Base-by-base conservation (phyloP, 2,329 filamentous ascomycete species). In the Stemphylium beticola region DNA sequence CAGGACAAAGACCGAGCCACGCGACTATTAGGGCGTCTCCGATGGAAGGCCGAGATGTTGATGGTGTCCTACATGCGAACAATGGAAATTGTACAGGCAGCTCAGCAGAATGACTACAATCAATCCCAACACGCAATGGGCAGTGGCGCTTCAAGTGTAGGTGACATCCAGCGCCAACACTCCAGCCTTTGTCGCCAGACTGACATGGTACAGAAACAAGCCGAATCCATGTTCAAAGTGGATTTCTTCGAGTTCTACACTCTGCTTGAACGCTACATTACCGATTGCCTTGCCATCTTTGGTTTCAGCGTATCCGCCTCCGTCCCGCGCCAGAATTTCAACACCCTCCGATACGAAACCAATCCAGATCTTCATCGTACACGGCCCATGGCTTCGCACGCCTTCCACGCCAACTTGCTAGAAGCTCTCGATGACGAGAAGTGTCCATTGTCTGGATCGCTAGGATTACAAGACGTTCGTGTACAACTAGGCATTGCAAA, bases 181-280 rank as follows among this genome's bases (percentile, higher is more conserved):
- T 18, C 29, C 24, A 22, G 0, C 20, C 15, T 12, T 10, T 36
- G 14, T 39, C 20, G 10, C 24, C 12, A 31, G 4, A 53, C 52
- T 66, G 49, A 62, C 51, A n/a, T 18, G 4, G 31, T 36, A 29
- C 52, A 70, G 68, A 64, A 64, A 31, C 65, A 71, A 55, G 71
- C 69, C n/a, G 71, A 74, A 41, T 65, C 71, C 14, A 90, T 90
- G 81, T 91, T 91, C 78, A 91, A 91, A 71, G 81, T 91, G 7
- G 89, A 91, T 67, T 92, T 91, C 59, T 87, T 89, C 74, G 89
- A 92, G 67, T 91, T 88, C 72, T 91, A 91, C 76, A 85, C 85
- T 46, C 81, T 90, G 32, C 82, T 91, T 6, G 89, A 92, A 74
- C 84, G 89, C 26, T 87, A 87, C 0, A 78, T 91, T 7, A 86